These are phyloP conservation scores for Pisolithus albus DNA, from an alignment of 768 basidiomycete genomes.

Conservation along the genomic window DNA sequence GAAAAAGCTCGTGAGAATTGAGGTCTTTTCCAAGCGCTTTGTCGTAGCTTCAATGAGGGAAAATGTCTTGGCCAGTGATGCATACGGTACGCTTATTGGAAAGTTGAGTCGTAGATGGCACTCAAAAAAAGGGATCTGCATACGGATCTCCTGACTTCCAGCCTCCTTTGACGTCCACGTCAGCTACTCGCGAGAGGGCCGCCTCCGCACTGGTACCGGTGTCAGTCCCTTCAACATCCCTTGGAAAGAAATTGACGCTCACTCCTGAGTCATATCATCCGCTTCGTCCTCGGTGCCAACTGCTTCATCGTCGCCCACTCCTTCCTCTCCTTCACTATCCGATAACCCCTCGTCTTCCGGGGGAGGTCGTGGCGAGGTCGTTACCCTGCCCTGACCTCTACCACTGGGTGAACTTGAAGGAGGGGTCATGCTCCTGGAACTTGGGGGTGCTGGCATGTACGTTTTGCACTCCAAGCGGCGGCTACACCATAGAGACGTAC, in stretches of 20 bases:
- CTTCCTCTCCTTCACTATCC: constrained; percentile 35
- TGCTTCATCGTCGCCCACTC: constrained; percentile 31
- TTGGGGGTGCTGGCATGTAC: not conserved
- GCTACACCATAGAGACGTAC: not conserved
- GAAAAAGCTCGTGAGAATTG: constrained; percentile 82
- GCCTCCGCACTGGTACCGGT: constrained; percentile 52
- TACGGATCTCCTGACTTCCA: constrained; percentile 86
- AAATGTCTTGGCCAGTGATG: constrained; percentile 85
- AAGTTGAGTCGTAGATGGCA: not conserved
- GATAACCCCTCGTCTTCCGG: constrained; percentile 29
- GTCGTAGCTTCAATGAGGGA: constrained; percentile 89
- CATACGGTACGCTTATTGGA: constrained; percentile 76
- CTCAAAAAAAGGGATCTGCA: constrained; percentile 24
- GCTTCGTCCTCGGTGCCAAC: constrained; percentile 38
- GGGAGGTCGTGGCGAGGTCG: constrained; percentile 8
- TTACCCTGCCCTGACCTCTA: constrained; percentile 17
- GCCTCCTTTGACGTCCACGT: constrained; percentile 73
- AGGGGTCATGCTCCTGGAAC: not conserved
- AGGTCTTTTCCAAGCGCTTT: constrained; percentile 89
- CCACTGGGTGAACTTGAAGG: constrained; percentile 3
- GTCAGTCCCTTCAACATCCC: constrained; percentile 1
- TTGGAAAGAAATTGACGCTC: constrained; percentile 7
- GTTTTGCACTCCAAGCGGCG: not conserved
- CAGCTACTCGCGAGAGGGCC: constrained; percentile 49
- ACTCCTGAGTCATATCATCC: constrained; percentile 60